Evolutionary conservation across 345 rosid genomes (phyloP).

Genomic region (Citrus cavaleriei): DNA sequence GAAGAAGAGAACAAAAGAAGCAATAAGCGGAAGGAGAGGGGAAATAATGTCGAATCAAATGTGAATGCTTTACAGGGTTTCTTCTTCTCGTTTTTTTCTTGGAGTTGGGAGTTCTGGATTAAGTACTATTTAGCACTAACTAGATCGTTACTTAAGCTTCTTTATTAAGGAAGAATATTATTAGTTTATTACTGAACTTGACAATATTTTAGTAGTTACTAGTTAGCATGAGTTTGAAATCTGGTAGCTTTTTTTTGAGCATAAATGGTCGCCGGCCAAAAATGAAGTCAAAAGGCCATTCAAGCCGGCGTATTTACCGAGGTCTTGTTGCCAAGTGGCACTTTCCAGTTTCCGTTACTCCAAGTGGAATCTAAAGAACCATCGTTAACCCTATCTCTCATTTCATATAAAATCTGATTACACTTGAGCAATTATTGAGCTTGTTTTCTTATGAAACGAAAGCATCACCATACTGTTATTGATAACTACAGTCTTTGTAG

Average conservation of each 20-base stretch:
- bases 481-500: too few relatives aligned
- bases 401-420: not conserved
- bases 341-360: not conserved
- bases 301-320: slow-evolving; percentile 21
- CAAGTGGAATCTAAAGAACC: not conserved
- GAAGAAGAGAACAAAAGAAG: not conserved
- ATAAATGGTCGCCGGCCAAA: slow-evolving; percentile 17
- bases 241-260: not conserved
- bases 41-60: not conserved
- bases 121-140: not conserved
- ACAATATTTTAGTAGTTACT: not conserved
- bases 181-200: not conserved
- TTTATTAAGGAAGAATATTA: too few relatives aligned
- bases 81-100: not conserved
- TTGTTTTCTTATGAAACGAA: too few relatives aligned
- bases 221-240: not conserved
- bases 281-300: slow-evolving; percentile 22
- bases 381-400: not conserved
- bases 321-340: slow-evolving; percentile 10
- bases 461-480: too few relatives aligned
- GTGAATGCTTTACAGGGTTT: slow-evolving; percentile 1
- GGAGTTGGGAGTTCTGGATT: not conserved
- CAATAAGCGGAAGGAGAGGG: not conserved
- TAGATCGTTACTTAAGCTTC: not conserved
- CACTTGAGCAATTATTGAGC: too few relatives aligned